Percentiles rank a stretch among this genome's conserved stretches.
phyloP scores from a whole-genome alignment of 805 yeast species.

The Yarrowia hollandica region DNA sequence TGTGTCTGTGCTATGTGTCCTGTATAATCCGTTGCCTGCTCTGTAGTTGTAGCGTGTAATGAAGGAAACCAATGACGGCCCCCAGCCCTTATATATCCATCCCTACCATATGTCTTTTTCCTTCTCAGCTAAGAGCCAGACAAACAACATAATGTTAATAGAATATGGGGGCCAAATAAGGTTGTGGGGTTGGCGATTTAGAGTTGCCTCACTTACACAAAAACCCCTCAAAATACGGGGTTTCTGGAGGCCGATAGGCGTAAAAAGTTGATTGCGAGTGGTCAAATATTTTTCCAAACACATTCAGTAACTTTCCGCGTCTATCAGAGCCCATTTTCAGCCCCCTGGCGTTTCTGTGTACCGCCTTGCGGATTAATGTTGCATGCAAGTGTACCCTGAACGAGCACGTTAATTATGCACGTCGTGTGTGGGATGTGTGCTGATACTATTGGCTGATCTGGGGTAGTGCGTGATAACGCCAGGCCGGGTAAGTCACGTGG shows the following conservation, averaged over 20 bases:
- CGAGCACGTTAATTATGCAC: conserved; percentile 1
- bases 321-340: background rate
- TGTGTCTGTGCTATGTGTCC: too few species aligned
- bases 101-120: background rate
- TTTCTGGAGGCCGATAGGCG: background rate
- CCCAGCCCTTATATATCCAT: background rate
- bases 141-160: conserved; percentile 1
- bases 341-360: too few species aligned
- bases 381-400: conserved; percentile 25
- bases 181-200: conserved; percentile 20
- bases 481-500: too few species aligned
- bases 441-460: conserved; percentile 15
- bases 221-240: too few species aligned
- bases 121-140: background rate
- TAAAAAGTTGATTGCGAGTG: background rate
- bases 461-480: conserved; percentile 10
- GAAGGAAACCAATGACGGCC: too few species aligned
- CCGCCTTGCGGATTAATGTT: conserved; percentile 24
- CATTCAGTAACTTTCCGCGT: background rate
- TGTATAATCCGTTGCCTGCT: too few species aligned
- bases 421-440: background rate
- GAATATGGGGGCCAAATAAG: conserved; percentile 25
- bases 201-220: background rate
- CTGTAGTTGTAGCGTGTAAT: too few species aligned
- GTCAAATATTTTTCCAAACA: background rate